Base-by-base conservation (phyloP, 345 rosid genomes). In the Bruguiera parviflora region DNA sequence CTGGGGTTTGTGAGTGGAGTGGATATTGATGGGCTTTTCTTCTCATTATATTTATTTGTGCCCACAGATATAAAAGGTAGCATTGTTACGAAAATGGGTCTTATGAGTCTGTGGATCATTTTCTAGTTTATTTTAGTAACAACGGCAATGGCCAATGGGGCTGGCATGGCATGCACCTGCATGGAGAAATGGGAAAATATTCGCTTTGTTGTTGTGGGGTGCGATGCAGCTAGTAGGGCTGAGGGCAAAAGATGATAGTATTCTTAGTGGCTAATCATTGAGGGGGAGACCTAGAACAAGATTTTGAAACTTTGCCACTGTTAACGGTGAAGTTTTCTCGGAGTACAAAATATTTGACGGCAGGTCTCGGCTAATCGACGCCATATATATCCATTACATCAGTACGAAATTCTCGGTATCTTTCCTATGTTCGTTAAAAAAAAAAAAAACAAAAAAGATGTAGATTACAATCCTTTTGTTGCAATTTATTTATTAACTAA, bases 221-320 rank as follows among this genome's bases (percentile, higher is more conserved):
- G 18, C 33, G 24, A n/a, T 55, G 19, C n/a, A 49, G 35, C 52
- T 39, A 8, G 32, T 20, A n/a, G 61, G 67, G 19, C 53, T 37
- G 63, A 47, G 76, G 64, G 66, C n/a, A 9, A 9, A 67, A 59
- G 61, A 53, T 16, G 59, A 32, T 67, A 24, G 65, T 56, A 47
- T 58, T 66, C 55, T 22, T 55, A 68, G 55, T 35, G 68, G 29
- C 59, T 67, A 78, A 81, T 81, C 64, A 78, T 70, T 74, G 67
- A 76, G 73, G 20, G 57, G 71, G 66, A 3, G 22, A 32, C 16
- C 68, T 73, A 62, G 83, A 33, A 66, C 58, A 13, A 68, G 55
- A 67, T 78, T 33, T 73, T 75, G 82, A 82, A 74, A 79, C 80
- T 67, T 25, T 47, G 24, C 73, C 73, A 43, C 60, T 51, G 55